phyloP scores from a whole-genome alignment of 495 filamentous ascomycete species.

The Aspergillus heteromorphus region DNA sequence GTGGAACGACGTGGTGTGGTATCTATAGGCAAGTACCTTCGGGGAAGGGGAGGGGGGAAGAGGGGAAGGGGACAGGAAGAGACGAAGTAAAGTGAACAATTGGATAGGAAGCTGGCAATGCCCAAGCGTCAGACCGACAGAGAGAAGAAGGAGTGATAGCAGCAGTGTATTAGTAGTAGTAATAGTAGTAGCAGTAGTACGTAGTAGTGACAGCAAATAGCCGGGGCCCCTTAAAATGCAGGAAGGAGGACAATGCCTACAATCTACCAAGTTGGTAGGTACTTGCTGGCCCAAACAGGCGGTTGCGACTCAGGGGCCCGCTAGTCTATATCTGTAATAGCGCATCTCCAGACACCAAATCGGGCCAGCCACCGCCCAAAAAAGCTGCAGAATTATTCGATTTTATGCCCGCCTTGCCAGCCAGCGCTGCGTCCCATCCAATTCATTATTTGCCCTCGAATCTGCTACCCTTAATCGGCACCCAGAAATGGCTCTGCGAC shows the following conservation, averaged over 20 bases:
- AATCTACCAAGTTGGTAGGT: neutral
- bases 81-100: conserved; percentile 5
- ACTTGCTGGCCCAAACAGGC: neutral
- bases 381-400: conserved; percentile 13
- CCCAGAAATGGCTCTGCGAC: conserved; percentile 13
- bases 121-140: neutral
- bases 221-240: conserved; percentile 35
- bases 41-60: conserved; percentile 1
- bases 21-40: neutral
- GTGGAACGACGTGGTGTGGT: conserved; percentile 2
- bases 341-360: conserved; percentile 21
- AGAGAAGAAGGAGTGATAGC: conserved; percentile 16
- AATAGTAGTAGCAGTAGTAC: too few relatives aligned
- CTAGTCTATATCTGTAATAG: conserved; percentile 34
- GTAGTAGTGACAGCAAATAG: neutral
- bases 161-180: too few relatives aligned
- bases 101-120: neutral
- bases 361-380: conserved; percentile 16
- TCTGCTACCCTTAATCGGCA: neutral
- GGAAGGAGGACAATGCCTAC: neutral
- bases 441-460: neutral
- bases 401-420: neutral
- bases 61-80: neutral
- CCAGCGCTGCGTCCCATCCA: neutral
- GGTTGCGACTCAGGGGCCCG: conserved; percentile 36